Conservation (phyloP, 2,329 filamentous ascomycete genomes). For the Fusarium xylarioides region DNA sequence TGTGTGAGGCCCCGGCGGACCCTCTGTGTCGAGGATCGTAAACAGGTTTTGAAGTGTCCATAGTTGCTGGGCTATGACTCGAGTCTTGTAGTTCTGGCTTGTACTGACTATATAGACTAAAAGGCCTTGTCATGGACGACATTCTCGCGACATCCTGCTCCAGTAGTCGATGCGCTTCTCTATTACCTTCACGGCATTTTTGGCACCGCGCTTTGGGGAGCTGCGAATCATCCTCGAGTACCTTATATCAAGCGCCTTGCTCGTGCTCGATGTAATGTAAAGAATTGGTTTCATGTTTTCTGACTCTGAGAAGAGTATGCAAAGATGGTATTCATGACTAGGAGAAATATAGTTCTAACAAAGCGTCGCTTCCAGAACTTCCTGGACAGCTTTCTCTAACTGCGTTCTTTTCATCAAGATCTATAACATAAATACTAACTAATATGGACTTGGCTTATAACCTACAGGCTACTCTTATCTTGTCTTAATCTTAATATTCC, state of each 20-base stretch:
- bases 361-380: not conserved
- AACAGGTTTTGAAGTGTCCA: not conserved
- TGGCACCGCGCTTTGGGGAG: accelerated
- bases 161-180: not conserved
- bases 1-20: too few species aligned
- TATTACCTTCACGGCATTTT: not conserved
- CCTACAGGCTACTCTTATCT: too few species aligned
- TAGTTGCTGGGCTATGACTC: not conserved
- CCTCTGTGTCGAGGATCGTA: not conserved
- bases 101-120: too few species aligned
- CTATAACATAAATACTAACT: too few species aligned
- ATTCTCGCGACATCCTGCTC: accelerated
- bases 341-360: not conserved
- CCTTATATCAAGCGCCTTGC: accelerated
- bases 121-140: not conserved
- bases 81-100: not conserved
- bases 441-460: too few species aligned
- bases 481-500: too few species aligned
- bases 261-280: accelerated
- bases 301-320: not conserved
- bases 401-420: too few species aligned
- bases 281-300: not conserved
- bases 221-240: accelerated
- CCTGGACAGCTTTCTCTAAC: accelerated
- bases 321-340: not conserved